Evolutionary conservation across 306 rosid genomes (phyloP), one percentile per base, ranked within the genome.

Genomic region (Abrus precatorius): DNA sequence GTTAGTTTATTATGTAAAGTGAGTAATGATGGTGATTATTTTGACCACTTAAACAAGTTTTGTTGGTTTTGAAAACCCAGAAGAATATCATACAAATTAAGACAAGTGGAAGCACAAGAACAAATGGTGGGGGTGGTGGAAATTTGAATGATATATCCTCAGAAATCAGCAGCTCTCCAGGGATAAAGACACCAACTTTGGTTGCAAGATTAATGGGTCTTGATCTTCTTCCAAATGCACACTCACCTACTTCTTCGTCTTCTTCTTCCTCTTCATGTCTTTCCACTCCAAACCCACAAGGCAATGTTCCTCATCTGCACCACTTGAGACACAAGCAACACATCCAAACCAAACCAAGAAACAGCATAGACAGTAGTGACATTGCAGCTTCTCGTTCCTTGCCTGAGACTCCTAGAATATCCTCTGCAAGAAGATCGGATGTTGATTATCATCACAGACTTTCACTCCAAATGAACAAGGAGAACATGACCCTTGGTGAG

Each of bases 131-230:
- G 0, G 4, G 40, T 36, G 4, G 67, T 48, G 87, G 76, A 52
- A 81, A 75, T 50, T 69, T 66, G 71, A 80, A 72, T 77, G 91
- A 88, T 13, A 56, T 80, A 13, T 85, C 89, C 71, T 82, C 92
- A 64, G 97, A 90, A 9, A 82, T 80, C 47, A 73, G 82, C 82
- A 41, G 57, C 69, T 95, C 99, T 48, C 99, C 99, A 2, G 89
- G 88, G 63, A 75, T 89, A 57, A 95, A 92, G 82, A 95, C 98
- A 33, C 99, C 98, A 77, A 90, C 84, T 82, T 86, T 95, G 80
- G 98, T 95, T 13, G 99, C 99, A 20, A 89, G 99, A 72, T 75
- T 95, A 55, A 95, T 95, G 99, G 99, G 98, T 75, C 85, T 95
- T 3, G 99, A 95, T 52, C 93, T 89, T 85, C 98, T 95, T 61